Evolutionary conservation across 2,329 filamentous ascomycete species (phyloP), one percentile per base, ranked within the genome.

Genomic region (Sporothrix brunneoviolacea): DNA sequence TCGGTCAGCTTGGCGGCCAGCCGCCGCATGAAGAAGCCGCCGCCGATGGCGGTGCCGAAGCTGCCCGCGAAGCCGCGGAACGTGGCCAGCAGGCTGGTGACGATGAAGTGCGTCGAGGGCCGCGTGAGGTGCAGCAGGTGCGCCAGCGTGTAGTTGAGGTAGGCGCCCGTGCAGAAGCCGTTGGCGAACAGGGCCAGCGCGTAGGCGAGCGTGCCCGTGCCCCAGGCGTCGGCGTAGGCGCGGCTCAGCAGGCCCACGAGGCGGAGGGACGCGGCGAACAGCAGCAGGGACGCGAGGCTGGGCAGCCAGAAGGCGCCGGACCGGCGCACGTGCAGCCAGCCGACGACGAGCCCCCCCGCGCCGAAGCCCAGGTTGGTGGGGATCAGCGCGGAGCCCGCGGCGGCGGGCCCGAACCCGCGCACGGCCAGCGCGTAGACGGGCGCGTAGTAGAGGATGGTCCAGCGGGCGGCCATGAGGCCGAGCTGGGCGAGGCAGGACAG

Each of bases 341-440:
- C 89, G 13, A 85, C 83, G 4, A 88, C 57, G 0, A 94, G 67
- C 0, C 88, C 86, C 21, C 88, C 89, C 2, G 78, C 59, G 1
- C 82, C 88, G 60, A 94, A 94, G 2, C 88, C 89, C 6, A 80
- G 63, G 64, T 94, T 94, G 0, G 88, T 93, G 0, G 89, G 88
- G 41, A 94, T 79, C 7, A 94, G 75, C 32, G 91, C 83, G 4
- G 84, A 76, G 3, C 88, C 89, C 3, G 87, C 84, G 2, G 79
- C 71, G 1, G 86, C 83, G 0, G 86, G 84, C 1, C 76, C 68
- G 70, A 85, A 85, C 50, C 79, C 79, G 3, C 83, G 80, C 2
- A 93, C 83, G 4, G 86, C 85, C 51, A 93, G 80, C 30, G 87
- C 84, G 59, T 88, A 91, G 38, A 89, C 80, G 0, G 89, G 88